phyloP scores from a whole-genome alignment of 2,329 filamentous ascomycete genomes.

The Phialocephala sp. region DNA sequence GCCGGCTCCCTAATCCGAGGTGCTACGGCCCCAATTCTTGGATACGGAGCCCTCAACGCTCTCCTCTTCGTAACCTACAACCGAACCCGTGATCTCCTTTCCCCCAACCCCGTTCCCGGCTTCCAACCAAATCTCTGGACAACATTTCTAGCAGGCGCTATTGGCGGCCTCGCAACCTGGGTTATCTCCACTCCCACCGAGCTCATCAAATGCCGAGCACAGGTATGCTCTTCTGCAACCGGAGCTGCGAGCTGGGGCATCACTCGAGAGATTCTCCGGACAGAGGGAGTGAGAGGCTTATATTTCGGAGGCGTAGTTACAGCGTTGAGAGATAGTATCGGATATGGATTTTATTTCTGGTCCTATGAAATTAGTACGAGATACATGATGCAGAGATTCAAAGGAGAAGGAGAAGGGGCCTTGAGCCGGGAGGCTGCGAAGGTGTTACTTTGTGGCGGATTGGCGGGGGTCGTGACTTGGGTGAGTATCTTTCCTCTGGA shows the following conservation, averaged over 20 bases:
- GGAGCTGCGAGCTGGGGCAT: constrained; percentile 56
- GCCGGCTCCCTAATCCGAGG: constrained; percentile 60
- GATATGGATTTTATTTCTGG: constrained; percentile 99
- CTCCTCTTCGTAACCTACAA: constrained; percentile 92
- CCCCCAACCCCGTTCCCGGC: constrained; percentile 9
- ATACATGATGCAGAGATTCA: constrained; percentile 48
- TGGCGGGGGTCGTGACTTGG: constrained; percentile 90
- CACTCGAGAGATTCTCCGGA: constrained; percentile 62
- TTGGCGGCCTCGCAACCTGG: constrained; percentile 85
- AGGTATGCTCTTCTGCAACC: constrained; percentile 57
- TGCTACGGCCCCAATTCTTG: constrained; percentile 82
- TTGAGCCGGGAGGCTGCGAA: constrained; percentile 58
- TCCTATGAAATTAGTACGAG: constrained; percentile 80
- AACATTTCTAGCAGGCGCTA: constrained; percentile 79
- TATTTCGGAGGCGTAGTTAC: constrained; percentile 86
- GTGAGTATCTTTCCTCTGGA: constrained; percentile 89
- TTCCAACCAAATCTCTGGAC: constrained; percentile 61
- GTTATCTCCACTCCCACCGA: constrained; percentile 88
- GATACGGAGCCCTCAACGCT: constrained; percentile 90
- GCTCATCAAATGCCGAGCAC: constrained; percentile 86
- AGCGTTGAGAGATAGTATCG: constrained; percentile 81
- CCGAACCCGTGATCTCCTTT: constrained; percentile 71
- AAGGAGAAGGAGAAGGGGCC: constrained; percentile 41
- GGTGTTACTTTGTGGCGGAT: constrained; percentile 80
- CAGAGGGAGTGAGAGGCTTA: constrained; percentile 69